phyloP scores from a whole-genome alignment of 2,329 filamentous ascomycete genomes.

The Alternaria triticina region DNA sequence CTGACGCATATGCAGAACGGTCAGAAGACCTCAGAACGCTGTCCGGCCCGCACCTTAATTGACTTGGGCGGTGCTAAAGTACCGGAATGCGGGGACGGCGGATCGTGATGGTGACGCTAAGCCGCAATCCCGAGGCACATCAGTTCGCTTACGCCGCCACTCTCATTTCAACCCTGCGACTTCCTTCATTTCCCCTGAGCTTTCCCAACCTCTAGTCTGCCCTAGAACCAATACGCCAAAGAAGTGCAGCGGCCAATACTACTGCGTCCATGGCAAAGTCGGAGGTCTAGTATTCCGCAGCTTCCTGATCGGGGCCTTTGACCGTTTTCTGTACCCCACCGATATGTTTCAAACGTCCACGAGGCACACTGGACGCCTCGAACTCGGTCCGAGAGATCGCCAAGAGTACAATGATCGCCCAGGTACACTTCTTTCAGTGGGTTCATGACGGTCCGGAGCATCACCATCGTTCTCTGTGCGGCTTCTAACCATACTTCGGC shows the following conservation, averaged over 20 bases:
- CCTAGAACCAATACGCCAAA: slow-evolving; percentile 2
- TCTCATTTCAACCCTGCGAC: slow-evolving; percentile 8
- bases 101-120: slow-evolving; percentile 2
- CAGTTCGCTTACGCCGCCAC: slow-evolving; percentile 12
- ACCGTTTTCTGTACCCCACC: slow-evolving; percentile 8
- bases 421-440: slow-evolving; percentile 7
- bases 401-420: slow-evolving; percentile 1
- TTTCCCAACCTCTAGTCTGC: slow-evolving; percentile 6
- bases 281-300: background rate
- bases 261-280: background rate
- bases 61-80: slow-evolving; percentile 1
- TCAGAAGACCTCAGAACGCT: slow-evolving; percentile 14
- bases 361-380: slow-evolving; percentile 7
- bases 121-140: background rate
- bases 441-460: slow-evolving; percentile 11
- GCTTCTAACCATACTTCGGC: background rate
- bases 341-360: slow-evolving; percentile 12
- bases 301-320: slow-evolving; percentile 13
- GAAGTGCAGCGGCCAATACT: background rate
- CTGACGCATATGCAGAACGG: background rate
- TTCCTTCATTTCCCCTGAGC: slow-evolving; percentile 16
- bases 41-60: slow-evolving; percentile 16
- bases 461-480: background rate
- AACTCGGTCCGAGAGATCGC: slow-evolving; percentile 14
- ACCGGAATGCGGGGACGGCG: slow-evolving; percentile 15